phyloP scores from a whole-genome alignment of 1,284 basidiomycete species.

The Ganoderma lucidum region DNA sequence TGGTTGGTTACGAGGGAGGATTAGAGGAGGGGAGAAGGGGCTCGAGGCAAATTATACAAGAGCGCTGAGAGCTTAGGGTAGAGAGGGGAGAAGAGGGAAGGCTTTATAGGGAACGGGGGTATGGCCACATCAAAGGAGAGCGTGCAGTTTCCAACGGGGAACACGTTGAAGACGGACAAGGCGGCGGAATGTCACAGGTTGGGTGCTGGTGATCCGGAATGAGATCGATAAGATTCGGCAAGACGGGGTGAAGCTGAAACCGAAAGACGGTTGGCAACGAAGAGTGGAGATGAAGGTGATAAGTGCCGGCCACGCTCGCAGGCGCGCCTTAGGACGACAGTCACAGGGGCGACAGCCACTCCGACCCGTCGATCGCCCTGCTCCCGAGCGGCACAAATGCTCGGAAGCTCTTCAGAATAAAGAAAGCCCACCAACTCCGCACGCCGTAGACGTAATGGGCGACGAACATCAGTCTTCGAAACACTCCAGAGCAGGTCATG shows the following conservation, averaged over 20 bases:
- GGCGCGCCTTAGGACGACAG: constrained; percentile 9
- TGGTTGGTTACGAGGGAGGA: constrained; percentile 22
- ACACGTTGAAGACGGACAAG: constrained; percentile 33
- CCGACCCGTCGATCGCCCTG: constrained; percentile 28
- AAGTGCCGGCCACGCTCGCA: constrained; percentile 9
- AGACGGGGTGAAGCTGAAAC: constrained; percentile 19
- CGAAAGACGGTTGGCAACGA: constrained; percentile 30
- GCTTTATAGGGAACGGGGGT: constrained; percentile 28
- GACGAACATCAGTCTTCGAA: constrained; percentile 27
- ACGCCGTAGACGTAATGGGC: constrained; percentile 25
- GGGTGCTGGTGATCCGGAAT: constrained; percentile 38
- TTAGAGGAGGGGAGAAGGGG: constrained; percentile 27
- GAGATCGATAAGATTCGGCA: constrained; percentile 42
- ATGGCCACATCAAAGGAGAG: constrained; percentile 26
- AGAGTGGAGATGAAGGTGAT: constrained; percentile 33
- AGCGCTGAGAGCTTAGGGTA: constrained; percentile 29
- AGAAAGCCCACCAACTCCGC: constrained; percentile 20
- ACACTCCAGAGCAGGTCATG: constrained; percentile 26
- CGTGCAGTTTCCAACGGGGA: constrained; percentile 20
- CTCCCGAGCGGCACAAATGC: constrained; percentile 4
- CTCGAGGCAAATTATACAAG: constrained; percentile 33
- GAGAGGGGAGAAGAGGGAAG: constrained; percentile 6
- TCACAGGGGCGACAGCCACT: constrained; percentile 29
- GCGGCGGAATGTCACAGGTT: constrained; percentile 39
- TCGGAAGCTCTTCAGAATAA: constrained; percentile 25